Percentiles rank a stretch among this genome's conserved stretches.
phyloP scores from a whole-genome alignment of 306 rosid species.

The Oxytropis ochrocephala region DNA sequence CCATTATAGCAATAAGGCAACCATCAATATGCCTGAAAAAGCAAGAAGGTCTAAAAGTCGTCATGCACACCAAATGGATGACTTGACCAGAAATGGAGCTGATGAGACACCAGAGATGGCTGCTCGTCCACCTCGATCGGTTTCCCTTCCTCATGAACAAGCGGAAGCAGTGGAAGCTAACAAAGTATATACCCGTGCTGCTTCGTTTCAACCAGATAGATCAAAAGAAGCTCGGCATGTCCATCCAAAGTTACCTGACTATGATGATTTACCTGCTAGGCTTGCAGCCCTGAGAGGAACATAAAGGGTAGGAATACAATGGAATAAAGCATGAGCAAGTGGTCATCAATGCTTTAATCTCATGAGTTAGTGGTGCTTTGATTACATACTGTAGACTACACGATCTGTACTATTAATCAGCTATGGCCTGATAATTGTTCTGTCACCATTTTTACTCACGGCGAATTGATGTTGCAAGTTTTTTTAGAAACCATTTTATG shows the following conservation, averaged over 20 bases:
- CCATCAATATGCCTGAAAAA: slow-evolving; percentile 45
- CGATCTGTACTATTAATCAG: slow-evolving; percentile 17
- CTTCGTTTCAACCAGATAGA: slow-evolving; percentile 70
- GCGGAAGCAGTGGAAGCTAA: slow-evolving; percentile 38
- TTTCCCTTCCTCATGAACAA: slow-evolving; percentile 71
- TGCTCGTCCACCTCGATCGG: slow-evolving; percentile 47
- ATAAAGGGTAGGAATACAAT: slow-evolving; percentile 23
- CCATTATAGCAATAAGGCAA: slow-evolving; percentile 76
- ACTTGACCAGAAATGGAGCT: slow-evolving; percentile 32
- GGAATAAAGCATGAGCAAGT: slow-evolving; percentile 11
- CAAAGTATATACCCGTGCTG: slow-evolving; percentile 67
- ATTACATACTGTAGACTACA: slow-evolving; percentile 11
- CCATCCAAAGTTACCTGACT: slow-evolving; percentile 94
- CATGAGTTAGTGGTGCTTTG: neutral
- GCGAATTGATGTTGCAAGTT: neutral
- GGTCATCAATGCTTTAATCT: slow-evolving; percentile 14
- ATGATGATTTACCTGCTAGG: slow-evolving; percentile 75
- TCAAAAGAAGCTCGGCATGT: slow-evolving; percentile 65
- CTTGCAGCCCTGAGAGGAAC: slow-evolving; percentile 81
- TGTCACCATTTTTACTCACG: slow-evolving; percentile 14
- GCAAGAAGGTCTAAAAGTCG: slow-evolving; percentile 56
- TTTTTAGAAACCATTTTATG: neutral
- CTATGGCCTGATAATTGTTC: slow-evolving; percentile 12
- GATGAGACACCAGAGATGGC: slow-evolving; percentile 29
- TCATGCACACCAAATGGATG: slow-evolving; percentile 36